Conservation (phyloP, 1,284 basidiomycete species). For the Boletus semigastroideus region DNA sequence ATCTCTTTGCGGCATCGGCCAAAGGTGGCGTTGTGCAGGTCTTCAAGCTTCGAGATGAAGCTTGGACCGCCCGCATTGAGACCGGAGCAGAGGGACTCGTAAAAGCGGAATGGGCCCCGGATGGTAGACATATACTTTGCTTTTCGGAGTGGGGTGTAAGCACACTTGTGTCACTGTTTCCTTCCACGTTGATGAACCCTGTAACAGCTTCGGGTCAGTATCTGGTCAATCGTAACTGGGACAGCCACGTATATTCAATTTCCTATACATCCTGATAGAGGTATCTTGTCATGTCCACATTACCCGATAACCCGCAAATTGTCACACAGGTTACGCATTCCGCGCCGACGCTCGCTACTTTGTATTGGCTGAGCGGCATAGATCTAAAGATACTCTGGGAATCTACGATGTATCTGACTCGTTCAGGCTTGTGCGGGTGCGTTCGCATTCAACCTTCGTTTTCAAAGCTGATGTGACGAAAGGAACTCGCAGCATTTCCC, state of each 20-base stretch:
- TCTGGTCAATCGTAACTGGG: conserved; percentile 77
- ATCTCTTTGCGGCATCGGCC: conserved; percentile 72
- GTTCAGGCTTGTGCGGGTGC: conserved; percentile 74
- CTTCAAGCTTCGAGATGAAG: conserved; percentile 70
- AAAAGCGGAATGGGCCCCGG: conserved; percentile 83
- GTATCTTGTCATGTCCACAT: conserved; percentile 35
- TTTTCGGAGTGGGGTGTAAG: conserved; percentile 88
- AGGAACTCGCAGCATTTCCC: conserved; percentile 66
- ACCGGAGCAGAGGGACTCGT: conserved; percentile 81
- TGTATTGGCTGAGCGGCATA: conserved; percentile 79
- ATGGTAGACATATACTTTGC: conserved; percentile 77
- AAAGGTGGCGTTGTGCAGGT: conserved; percentile 67
- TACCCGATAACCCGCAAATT: conserved; percentile 3
- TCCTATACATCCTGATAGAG: conserved; percentile 74
- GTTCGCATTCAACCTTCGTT: conserved; percentile 26
- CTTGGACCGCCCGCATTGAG: conserved; percentile 70
- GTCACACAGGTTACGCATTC: conserved; percentile 67
- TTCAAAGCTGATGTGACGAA: conserved; percentile 23
- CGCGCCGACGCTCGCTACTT: conserved; percentile 79
- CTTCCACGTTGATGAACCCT: conserved; percentile 3
- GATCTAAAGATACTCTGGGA: conserved; percentile 81
- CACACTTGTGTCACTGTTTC: conserved; percentile 20
- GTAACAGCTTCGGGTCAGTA: conserved; percentile 69
- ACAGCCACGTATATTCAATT: conserved; percentile 75
- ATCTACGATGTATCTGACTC: conserved; percentile 73